A percentile compares a stretch with the other conserved stretches of the same genome.
Evolutionary conservation across 2,329 filamentous ascomycete species (phyloP).

Genomic region (Claviceps quebecensis): DNA sequence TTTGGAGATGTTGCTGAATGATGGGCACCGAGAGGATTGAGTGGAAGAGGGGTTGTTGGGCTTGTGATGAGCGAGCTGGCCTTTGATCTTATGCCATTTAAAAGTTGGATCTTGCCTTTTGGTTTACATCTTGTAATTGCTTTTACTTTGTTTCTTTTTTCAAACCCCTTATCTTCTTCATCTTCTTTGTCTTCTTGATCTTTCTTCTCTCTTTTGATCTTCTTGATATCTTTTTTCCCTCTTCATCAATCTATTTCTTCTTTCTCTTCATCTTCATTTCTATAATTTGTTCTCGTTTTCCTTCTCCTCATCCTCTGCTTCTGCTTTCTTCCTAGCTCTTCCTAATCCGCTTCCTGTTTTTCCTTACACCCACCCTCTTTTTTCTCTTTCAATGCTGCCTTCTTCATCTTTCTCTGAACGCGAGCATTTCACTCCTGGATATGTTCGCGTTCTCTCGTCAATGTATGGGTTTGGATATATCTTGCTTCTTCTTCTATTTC

Average conservation of each 20-base stretch:
- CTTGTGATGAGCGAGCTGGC: background rate
- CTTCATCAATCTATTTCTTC: background rate
- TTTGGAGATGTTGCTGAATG: constrained; percentile 83
- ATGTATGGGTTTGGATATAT: background rate
- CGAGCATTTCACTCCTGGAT: background rate
- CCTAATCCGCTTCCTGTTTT: background rate
- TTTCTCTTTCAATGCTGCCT: background rate
- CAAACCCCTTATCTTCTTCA: background rate
- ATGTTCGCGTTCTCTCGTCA: background rate
- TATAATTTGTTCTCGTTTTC: background rate
- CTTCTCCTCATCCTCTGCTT: background rate
- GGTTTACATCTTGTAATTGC: too few relatives aligned
- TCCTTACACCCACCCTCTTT: background rate
- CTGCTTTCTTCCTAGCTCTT: background rate
- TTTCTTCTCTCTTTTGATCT: background rate
- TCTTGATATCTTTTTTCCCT: background rate
- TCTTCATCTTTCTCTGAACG: background rate
- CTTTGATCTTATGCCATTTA: background rate
- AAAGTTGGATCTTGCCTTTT: too few relatives aligned
- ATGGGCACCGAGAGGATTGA: constrained; percentile 48
- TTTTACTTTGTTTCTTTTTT: background rate
- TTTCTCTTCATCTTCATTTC: background rate
- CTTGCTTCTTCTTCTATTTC: background rate
- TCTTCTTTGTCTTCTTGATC: background rate
- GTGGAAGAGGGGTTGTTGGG: background rate